Evolutionary conservation across 1,139 yeast genomes (phyloP), one percentile per base, ranked within the genome.

Genomic region (Hyphopichia fennica): DNA sequence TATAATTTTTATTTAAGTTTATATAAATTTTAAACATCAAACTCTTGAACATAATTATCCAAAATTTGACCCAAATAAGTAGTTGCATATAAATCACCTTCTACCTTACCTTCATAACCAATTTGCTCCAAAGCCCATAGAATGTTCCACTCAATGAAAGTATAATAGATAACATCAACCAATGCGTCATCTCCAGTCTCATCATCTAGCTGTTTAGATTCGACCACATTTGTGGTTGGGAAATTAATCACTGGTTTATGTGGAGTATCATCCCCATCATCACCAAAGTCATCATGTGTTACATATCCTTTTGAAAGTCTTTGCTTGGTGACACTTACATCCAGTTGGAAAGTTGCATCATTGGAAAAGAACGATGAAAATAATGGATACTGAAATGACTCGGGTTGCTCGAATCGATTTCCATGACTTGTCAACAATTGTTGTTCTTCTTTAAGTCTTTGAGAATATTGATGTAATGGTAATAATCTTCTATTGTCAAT

Each of bases 231-330:
- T 3, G 96, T 96, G 4, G 87, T 70, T 4, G 76, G 77, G 56
- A 74, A 84, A 45, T 75, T 69, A 0, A 71, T 69, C 42, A 85
- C 77, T 1, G 86, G 77, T 42, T 69, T 72, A 62, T 93, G 99
- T 1, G 76, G 68, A 0, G 96, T 89, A 56, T 93, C 98, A 57
- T 93, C 99, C 14, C 99, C 99, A 48, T 81, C 81, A 46, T 69
- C 62, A 0, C 97, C 98, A 53, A 77, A 75, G 55, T 90, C 98
- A 59, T 93, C 99, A 39, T 66, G 57, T 0, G 99, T 90, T 0
- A 82, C 83, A 53, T 87, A 87, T 0, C 99, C 98, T 42, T 77
- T 74, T 1, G 68, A 41, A 25, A 68, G 54, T 38, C 57, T 59
- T 37, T 57, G 57, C 4, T 28, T 39, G n/a, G 27, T 35, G 14